Evolutionary conservation across 148 eudicot species (phyloP).

Genomic region (Camellia lanceoleosa): DNA sequence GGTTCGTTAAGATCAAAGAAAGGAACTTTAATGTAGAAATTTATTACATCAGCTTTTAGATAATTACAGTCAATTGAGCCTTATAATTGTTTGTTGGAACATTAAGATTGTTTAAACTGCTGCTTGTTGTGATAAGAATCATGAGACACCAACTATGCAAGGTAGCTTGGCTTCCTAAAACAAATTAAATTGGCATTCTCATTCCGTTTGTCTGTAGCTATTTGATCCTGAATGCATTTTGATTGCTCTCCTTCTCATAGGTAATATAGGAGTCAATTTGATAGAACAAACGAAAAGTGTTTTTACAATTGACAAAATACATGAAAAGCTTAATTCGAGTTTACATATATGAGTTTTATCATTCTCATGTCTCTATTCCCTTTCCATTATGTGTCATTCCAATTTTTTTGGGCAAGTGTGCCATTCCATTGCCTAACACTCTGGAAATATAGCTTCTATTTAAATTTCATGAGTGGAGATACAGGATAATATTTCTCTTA

Average conservation of each 20-base stretch:
- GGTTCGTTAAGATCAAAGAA: not conserved
- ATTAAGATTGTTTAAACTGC: not conserved
- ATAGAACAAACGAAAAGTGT: not conserved
- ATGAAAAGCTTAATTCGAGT: not conserved
- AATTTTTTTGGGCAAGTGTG: not conserved
- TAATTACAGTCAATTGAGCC: not conserved
- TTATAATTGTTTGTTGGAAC: not conserved
- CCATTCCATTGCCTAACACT: not conserved
- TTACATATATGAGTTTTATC: no score
- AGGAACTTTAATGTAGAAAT: not conserved
- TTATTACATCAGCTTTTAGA: slow-evolving; percentile 5
- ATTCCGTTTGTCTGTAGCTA: not conserved
- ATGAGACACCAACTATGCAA: not conserved
- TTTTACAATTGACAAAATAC: not conserved
- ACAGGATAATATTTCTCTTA: not conserved
- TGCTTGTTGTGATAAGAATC: not conserved
- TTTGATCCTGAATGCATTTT: slow-evolving; percentile 5
- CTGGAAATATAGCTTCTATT: not conserved
- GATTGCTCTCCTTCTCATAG: not conserved
- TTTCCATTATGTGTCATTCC: not conserved
- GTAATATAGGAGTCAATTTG: not conserved
- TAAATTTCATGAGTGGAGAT: not conserved
- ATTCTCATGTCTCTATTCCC: not conserved
- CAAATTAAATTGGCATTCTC: not conserved
- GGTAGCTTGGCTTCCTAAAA: slow-evolving; percentile 2